Conservation (phyloP, 306 rosid genomes). For the Lotus japonicus region DNA sequence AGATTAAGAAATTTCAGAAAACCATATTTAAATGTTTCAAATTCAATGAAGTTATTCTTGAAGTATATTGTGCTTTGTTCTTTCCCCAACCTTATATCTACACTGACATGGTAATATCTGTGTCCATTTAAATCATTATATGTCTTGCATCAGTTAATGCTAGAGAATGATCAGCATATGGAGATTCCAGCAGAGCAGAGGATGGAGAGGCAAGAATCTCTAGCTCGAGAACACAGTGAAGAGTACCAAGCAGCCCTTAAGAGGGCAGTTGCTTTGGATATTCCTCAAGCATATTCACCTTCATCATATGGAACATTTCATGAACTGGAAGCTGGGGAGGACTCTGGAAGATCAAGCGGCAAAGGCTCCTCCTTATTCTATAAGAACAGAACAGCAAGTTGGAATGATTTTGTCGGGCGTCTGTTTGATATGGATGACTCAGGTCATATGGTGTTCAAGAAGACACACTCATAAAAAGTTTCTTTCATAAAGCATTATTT, state of each 20-base stretch:
- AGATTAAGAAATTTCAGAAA: not conserved
- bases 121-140: not conserved
- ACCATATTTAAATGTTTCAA: not conserved
- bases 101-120: not conserved
- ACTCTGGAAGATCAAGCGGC: constrained; percentile 39
- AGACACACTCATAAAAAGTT: constrained; percentile 17
- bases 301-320: constrained; percentile 72
- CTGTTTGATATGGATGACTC: constrained; percentile 64
- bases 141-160: constrained; percentile 56
- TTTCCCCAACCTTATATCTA: not conserved
- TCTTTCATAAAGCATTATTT: not conserved
- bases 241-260: constrained; percentile 77
- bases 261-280: constrained; percentile 67
- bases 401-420: constrained; percentile 72
- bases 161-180: constrained; percentile 46
- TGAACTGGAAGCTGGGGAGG: constrained; percentile 50
- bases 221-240: constrained; percentile 55
- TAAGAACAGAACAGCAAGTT: constrained; percentile 43
- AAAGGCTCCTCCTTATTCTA: constrained; percentile 17
- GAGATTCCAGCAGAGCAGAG: constrained; percentile 64
- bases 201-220: constrained; percentile 60
- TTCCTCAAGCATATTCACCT: constrained; percentile 64
- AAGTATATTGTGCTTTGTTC: not conserved
- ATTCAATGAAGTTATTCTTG: not conserved
- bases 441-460: constrained; percentile 77